Conservation (phyloP, 495 filamentous ascomycete genomes). For the Neurospora sublineolata region DNA sequence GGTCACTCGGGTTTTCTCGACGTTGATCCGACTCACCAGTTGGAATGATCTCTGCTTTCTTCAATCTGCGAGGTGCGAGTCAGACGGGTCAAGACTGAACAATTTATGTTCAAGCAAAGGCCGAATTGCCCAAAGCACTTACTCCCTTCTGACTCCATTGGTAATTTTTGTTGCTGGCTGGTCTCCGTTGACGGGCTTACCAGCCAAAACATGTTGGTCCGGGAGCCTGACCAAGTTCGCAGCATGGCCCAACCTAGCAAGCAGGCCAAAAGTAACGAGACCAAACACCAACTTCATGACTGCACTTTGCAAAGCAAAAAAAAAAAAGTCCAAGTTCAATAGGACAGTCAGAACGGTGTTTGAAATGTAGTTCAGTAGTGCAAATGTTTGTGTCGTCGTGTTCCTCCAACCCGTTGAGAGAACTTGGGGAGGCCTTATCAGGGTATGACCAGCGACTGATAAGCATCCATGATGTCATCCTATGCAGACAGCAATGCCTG, state of each 20-base stretch:
- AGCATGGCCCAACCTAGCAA: not conserved
- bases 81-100: not conserved
- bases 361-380: not conserved
- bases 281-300: not conserved
- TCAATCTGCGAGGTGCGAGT: conserved; percentile 28
- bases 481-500: not conserved
- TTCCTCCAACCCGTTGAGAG: not conserved
- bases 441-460: not conserved
- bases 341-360: not conserved
- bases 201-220: not conserved
- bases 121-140: not conserved
- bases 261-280: not conserved
- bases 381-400: not conserved
- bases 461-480: not conserved
- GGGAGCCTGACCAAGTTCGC: not conserved
- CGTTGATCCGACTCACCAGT: conserved; percentile 26
- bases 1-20: not conserved
- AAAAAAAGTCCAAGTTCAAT: not conserved
- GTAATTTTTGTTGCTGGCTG: not conserved
- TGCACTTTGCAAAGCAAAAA: not conserved
- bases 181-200: not conserved
- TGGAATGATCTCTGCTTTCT: conserved; percentile 50
- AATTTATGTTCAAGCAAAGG: not conserved
- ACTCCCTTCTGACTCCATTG: not conserved
- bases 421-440: not conserved